Evolutionary conservation across 2,329 filamentous ascomycete genomes (phyloP).

Genomic region (Nannizziopsis arthrosporioides): DNA sequence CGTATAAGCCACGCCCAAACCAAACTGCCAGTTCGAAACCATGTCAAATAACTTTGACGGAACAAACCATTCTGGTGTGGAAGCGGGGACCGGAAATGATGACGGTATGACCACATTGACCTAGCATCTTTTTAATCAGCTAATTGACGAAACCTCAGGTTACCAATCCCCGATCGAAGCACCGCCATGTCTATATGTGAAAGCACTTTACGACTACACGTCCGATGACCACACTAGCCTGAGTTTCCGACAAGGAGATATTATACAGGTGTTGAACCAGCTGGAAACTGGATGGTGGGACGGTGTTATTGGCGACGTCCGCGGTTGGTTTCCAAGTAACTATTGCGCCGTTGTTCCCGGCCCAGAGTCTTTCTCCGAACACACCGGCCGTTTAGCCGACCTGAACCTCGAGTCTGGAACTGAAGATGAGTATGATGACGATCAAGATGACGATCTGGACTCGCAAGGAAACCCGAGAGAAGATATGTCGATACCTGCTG

Average conservation of each 20-base stretch:
- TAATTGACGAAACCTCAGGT: not conserved
- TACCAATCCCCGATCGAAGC: constrained; percentile 24
- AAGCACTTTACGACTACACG: constrained; percentile 94
- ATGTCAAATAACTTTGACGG: not conserved
- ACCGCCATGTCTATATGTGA: constrained; percentile 62
- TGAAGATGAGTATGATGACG: constrained; percentile 53
- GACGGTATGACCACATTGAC: not conserved
- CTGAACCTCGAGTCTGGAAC: constrained; percentile 38
- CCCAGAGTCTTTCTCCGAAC: constrained; percentile 49
- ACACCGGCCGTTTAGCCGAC: constrained; percentile 42
- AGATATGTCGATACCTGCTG: constrained; percentile 48
- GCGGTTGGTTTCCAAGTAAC: constrained; percentile 98
- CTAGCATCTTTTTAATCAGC: not conserved
- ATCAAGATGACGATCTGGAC: constrained; percentile 53
- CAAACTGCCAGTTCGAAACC: not conserved
- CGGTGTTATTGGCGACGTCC: constrained; percentile 88
- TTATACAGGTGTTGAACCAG: constrained; percentile 97
- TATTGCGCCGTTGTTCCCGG: constrained; percentile 82
- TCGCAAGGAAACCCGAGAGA: constrained; percentile 57
- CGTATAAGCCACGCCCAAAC: not conserved
- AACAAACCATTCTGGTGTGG: not conserved
- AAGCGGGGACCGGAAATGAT: not conserved
- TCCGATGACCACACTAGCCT: constrained; percentile 93
- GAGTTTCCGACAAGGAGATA: constrained; percentile 91
- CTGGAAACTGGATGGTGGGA: constrained; percentile 99